Evolutionary conservation across 805 yeast species (phyloP).

Genomic region (Candida dajiaensis): DNA sequence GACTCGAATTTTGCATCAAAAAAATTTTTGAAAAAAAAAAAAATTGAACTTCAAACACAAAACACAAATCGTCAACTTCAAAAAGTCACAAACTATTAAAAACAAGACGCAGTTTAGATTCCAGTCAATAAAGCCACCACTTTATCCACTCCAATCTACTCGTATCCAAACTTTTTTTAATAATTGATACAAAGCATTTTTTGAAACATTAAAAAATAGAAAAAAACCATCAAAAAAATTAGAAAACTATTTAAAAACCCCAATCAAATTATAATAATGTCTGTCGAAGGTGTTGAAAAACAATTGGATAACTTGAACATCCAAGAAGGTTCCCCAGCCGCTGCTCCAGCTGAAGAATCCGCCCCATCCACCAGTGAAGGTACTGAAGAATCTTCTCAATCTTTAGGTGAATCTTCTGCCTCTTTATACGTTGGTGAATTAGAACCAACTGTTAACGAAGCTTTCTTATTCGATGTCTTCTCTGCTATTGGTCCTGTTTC

Average conservation of each 20-base stretch:
- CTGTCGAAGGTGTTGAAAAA: slow-evolving; percentile 35
- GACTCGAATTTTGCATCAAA: not conserved
- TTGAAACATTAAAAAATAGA: slow-evolving; percentile 2
- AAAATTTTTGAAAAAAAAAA: not conserved
- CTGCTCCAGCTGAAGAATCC: slow-evolving; percentile 23
- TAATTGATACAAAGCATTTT: not conserved
- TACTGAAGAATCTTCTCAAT: slow-evolving; percentile 29
- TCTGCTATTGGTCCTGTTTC: slow-evolving; percentile 93
- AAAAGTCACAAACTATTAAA: not conserved
- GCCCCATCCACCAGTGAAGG: slow-evolving; percentile 18
- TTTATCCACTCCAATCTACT: slow-evolving; percentile 2
- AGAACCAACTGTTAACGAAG: slow-evolving; percentile 89
- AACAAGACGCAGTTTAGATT: not conserved
- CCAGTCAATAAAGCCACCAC: not conserved
- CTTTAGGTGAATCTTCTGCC: slow-evolving; percentile 57
- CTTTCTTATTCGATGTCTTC: slow-evolving; percentile 89
- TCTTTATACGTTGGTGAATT: slow-evolving; percentile 97
- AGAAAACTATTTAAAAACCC: slow-evolving; percentile 13
- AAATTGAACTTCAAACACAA: not conserved
- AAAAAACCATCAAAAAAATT: slow-evolving; percentile 21
- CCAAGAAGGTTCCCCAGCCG: slow-evolving; percentile 26
- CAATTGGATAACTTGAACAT: slow-evolving; percentile 43
- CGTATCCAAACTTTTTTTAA: slow-evolving; percentile 1
- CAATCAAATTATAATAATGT: slow-evolving; percentile 30
- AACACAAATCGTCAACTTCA: not conserved